These are phyloP conservation scores for Trypanosoma avium DNA, from an alignment of 208 protist genomes.

Conservation along the genomic window DNA sequence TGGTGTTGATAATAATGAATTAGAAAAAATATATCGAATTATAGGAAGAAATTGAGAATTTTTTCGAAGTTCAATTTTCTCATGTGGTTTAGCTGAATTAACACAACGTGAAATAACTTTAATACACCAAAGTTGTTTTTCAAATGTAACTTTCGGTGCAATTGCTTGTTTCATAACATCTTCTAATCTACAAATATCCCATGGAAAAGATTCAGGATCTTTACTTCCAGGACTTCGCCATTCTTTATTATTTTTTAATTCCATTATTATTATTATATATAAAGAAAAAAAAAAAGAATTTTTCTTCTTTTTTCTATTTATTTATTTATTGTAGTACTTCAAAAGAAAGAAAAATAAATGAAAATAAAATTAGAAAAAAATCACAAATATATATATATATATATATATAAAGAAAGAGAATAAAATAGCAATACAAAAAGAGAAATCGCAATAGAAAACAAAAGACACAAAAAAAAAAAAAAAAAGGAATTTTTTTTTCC, in stretches of 20 bases:
- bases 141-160: neutral
- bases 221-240: constrained; percentile 1
- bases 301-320: neutral
- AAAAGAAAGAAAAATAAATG: neutral
- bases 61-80: neutral
- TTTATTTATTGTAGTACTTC: neutral
- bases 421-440: neutral
- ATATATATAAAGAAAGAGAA: neutral
- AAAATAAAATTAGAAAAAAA: neutral
- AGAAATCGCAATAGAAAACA: neutral
- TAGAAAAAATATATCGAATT: constrained; percentile 14
- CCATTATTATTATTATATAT: neutral
- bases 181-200: constrained; percentile 7
- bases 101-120: constrained; percentile 11
- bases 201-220: constrained; percentile 1
- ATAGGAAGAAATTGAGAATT: constrained; percentile 1
- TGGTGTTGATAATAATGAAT: neutral
- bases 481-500: neutral
- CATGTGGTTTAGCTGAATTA: neutral
- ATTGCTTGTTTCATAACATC: constrained; percentile 3
- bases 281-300: too few species aligned
- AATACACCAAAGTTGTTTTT: constrained; percentile 9
- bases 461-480: neutral
- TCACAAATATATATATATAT: neutral
- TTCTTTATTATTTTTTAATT: neutral